Conservation (phyloP, 352 stramenopile genomes). For the Pythium angustatum region DNA sequence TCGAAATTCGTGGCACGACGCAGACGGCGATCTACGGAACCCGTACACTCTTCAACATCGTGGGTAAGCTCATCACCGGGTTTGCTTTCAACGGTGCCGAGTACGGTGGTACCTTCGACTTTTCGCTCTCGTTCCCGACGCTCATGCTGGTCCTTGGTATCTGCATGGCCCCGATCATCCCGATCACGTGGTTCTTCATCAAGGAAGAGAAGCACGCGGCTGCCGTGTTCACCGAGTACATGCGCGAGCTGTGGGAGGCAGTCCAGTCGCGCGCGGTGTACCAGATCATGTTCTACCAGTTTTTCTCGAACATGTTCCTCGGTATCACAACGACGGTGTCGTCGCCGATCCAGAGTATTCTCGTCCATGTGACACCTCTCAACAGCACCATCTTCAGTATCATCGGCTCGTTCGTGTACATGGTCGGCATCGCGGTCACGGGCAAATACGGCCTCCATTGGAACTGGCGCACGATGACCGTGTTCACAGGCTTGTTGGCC, state of each 20-base stretch:
- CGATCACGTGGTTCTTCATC: slow-evolving; percentile 38
- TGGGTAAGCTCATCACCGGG: slow-evolving; percentile 22
- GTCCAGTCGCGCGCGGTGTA: slow-evolving; percentile 42
- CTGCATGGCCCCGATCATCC: slow-evolving; percentile 22
- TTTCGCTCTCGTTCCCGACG: slow-evolving; percentile 34
- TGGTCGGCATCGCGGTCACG: slow-evolving; percentile 26
- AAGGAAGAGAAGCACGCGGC: slow-evolving; percentile 32
- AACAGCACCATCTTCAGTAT: slow-evolving; percentile 41
- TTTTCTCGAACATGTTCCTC: slow-evolving; percentile 41
- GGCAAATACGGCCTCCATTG: slow-evolving; percentile 25
- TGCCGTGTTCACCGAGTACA: slow-evolving; percentile 27
- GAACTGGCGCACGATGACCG: slow-evolving; percentile 27
- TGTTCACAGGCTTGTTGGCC: slow-evolving; percentile 21
- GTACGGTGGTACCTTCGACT: slow-evolving; percentile 31
- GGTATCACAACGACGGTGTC: slow-evolving; percentile 33
- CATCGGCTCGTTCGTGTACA: slow-evolving; percentile 31
- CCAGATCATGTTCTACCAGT: slow-evolving; percentile 47
- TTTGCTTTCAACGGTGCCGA: slow-evolving; percentile 37
- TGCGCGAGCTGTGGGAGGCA: slow-evolving; percentile 32
- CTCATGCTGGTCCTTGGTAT: slow-evolving; percentile 31
- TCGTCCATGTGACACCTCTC: slow-evolving; percentile 37
- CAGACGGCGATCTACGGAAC: slow-evolving; percentile 38
- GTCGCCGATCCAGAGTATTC: slow-evolving; percentile 32
- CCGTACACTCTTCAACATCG: slow-evolving; percentile 28
- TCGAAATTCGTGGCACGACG: slow-evolving; percentile 30